Conservation (phyloP, 2,329 filamentous ascomycete genomes). For the Dryadomyces quercivorus region DNA sequence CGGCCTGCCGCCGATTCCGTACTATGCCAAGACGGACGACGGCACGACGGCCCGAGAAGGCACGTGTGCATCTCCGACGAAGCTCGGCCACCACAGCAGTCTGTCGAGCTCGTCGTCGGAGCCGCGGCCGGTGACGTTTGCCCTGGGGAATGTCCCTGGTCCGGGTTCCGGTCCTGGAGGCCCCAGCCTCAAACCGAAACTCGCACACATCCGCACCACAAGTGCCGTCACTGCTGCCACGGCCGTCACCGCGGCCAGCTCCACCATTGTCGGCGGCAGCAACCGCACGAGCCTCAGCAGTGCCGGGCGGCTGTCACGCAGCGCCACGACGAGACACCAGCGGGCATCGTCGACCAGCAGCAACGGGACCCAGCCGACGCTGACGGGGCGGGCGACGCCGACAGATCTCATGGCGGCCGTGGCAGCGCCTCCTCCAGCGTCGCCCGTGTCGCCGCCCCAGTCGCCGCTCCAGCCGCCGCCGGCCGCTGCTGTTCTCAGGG, state of each 20-base stretch:
- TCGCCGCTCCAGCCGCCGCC: not conserved
- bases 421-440: not conserved
- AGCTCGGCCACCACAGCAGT: conserved; percentile 1
- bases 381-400: not conserved
- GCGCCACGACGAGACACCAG: not conserved
- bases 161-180: not conserved
- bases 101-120: not conserved
- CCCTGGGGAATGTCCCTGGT: not conserved
- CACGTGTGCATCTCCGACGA: not conserved
- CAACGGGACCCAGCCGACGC: not conserved
- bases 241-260: conserved; percentile 2
- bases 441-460: not conserved
- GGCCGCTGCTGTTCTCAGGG: too few species aligned
- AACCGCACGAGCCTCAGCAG: conserved; percentile 7
- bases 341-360: conserved; percentile 3
- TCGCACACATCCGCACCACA: not conserved
- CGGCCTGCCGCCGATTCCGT: conserved; percentile 10
- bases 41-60: not conserved
- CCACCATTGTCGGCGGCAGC: conserved; percentile 8
- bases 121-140: not conserved
- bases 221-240: conserved; percentile 7
- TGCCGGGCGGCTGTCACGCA: not conserved
- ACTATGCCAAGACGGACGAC: not conserved
- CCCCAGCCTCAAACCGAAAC: too few species aligned
- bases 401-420: not conserved